Evolutionary conservation across 192 early-diverging fungal species (phyloP).

Genomic region (Backusella mclennaniae): DNA sequence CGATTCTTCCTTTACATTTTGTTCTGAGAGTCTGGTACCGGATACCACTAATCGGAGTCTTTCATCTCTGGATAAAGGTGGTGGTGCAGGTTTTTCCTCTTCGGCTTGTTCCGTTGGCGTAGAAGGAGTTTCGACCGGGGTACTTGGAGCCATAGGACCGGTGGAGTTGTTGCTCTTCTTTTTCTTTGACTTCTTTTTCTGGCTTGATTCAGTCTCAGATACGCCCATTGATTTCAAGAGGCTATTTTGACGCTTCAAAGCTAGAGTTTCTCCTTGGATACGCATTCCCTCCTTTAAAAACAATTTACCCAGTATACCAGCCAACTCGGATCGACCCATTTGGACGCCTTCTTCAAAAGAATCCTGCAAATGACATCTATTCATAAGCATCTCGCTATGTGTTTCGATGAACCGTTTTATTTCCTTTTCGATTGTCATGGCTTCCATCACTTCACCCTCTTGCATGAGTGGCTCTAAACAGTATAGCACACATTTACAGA

Average conservation of each 20-base stretch:
- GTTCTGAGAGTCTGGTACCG: not conserved
- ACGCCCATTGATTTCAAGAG: conserved; percentile 54
- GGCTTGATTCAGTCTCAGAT: conserved; percentile 15
- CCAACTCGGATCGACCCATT: conserved; percentile 65
- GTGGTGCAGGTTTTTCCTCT: not conserved
- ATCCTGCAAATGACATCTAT: conserved; percentile 61
- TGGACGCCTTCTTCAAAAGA: conserved; percentile 69
- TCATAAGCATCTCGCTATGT: conserved; percentile 49
- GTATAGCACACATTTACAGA: conserved; percentile 51
- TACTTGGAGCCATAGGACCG: not conserved
- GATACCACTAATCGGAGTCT: not conserved
- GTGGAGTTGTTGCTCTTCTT: conserved; percentile 25
- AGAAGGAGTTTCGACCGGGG: not conserved
- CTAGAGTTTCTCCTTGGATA: conserved; percentile 58
- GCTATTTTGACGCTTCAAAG: conserved; percentile 50
- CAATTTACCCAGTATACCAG: conserved; percentile 67
- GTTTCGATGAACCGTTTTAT: conserved; percentile 58
- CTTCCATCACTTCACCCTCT: conserved; percentile 73
- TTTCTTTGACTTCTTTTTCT: conserved; percentile 22
- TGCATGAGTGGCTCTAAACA: conserved; percentile 70
- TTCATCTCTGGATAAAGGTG: not conserved
- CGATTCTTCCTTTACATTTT: not conserved
- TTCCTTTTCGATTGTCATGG: conserved; percentile 47
- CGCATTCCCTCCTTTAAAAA: conserved; percentile 77
- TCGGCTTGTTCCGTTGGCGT: not conserved